Evolutionary conservation across 768 basidiomycete species (phyloP).

Genomic region (Neoboletus subvelutipes): DNA sequence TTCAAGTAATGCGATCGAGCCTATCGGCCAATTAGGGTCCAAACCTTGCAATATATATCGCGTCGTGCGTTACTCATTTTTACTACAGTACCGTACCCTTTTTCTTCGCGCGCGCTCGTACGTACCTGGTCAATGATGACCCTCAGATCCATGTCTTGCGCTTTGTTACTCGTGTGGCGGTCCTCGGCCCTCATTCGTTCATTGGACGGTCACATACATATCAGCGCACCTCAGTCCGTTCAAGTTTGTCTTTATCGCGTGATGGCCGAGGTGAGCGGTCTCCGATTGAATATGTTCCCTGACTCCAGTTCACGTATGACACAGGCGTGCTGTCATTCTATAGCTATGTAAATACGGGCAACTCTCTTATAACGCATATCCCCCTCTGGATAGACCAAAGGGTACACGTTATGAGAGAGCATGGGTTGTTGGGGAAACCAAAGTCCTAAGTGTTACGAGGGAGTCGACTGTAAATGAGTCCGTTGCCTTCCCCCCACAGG

Average conservation of each 20-base stretch:
- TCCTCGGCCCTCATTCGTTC: too few species aligned
- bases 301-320: neutral
- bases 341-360: neutral
- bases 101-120: neutral
- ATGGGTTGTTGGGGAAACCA: too few species aligned
- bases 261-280: too few species aligned
- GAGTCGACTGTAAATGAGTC: too few species aligned
- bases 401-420: too few species aligned
- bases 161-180: too few species aligned
- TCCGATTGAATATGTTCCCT: too few species aligned
- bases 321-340: neutral
- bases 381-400: too few species aligned
- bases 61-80: neutral
- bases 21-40: neutral
- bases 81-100: neutral
- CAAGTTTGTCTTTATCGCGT: neutral
- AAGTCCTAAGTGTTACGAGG: too few species aligned
- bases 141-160: too few species aligned
- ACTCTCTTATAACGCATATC: too few species aligned
- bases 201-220: too few species aligned
- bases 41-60: neutral
- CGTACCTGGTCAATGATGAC: neutral
- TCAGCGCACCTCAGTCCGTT: neutral
- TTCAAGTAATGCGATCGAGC: neutral
- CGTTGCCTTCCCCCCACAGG: neutral